These are phyloP conservation scores for Phytophthora quininea DNA, from an alignment of 352 stramenopile genomes.

Conservation along the genomic window DNA sequence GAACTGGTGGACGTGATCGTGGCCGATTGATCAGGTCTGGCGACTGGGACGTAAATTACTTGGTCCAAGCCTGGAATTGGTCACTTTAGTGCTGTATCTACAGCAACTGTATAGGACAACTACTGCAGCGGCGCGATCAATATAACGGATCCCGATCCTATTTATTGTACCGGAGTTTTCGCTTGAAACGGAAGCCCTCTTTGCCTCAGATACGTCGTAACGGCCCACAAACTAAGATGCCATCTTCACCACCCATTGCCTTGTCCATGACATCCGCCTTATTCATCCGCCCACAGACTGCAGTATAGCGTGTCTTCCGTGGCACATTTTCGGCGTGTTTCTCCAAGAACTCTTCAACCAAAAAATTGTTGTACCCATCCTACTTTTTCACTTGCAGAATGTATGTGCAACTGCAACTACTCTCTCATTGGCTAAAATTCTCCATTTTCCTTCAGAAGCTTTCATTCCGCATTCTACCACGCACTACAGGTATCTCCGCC, in stretches of 20 bases:
- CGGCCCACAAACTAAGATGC: background rate
- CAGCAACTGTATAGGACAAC: background rate
- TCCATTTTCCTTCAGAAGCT: background rate
- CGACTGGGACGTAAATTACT: background rate
- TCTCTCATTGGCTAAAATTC: background rate
- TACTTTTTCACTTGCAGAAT: constrained; percentile 13
- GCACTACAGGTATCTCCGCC: constrained; percentile 15
- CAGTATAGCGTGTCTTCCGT: no score
- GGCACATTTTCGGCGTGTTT: no score
- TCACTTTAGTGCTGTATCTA: no score
- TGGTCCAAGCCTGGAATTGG: no score
- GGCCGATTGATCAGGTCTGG: background rate
- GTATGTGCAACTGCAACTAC: constrained; percentile 26
- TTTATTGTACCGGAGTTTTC: background rate
- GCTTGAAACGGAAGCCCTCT: background rate
- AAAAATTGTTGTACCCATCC: no score
- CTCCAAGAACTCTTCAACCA: no score
- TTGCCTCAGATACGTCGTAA: background rate
- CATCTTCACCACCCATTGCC: background rate
- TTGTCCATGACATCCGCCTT: background rate
- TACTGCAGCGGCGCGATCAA: background rate
- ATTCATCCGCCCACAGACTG: no score
- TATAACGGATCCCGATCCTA: background rate
- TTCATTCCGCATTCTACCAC: constrained; percentile 23
- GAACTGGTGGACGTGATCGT: background rate